Evolutionary conservation across 495 filamentous ascomycete genomes (phyloP), one percentile per base, ranked within the genome.

Genomic region (Penicillium atrosanguineum): DNA sequence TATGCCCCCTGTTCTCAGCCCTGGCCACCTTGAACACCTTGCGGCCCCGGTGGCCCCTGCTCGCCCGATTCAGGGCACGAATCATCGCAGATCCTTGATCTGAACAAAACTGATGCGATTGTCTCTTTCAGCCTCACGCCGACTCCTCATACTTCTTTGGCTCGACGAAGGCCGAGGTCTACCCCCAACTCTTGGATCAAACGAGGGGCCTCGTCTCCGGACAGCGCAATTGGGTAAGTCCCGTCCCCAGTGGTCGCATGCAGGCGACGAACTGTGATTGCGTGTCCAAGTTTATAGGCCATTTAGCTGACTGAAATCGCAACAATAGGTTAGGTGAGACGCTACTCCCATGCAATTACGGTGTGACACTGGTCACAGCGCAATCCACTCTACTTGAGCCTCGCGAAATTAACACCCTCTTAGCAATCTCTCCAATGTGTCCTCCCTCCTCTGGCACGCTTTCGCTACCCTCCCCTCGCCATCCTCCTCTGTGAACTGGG

Each of bases 391-490:
- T 7, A 26, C 21, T 12, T 29, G 8, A 45, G 41, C 31, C 34
- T 44, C 50, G 26, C 15, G 31, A 9, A 52, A 38, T 21, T 52
- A 20, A 52, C 50, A n/a, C 19, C 31, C 12, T 34, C 15, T 47
- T 45, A 95, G 90, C 74, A 95, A 96, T 70, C 81, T 92, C 51
- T 81, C 91, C 57, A 96, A 96, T 63, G 69, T 86, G 39, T 82
- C 91, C 48, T 89, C 91, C 29, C 83, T 96, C 44, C 81, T 96
- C 60, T 94, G 88, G 86, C 89, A 96, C 72, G 86, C 85, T 37
- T 90, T 87, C 66, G 83, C 85, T 58, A 85, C 90, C 8, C 82
- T 96, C 46, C 84, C 88, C n/a, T 63, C 78, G 0, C 89, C 91
- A 16, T 87, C 83, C 44, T 79, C 73, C 28, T 70, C 82, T 34